Evolutionary conservation across 495 filamentous ascomycete genomes (phyloP).

Genomic region (Aspergillus bertholletiae): DNA sequence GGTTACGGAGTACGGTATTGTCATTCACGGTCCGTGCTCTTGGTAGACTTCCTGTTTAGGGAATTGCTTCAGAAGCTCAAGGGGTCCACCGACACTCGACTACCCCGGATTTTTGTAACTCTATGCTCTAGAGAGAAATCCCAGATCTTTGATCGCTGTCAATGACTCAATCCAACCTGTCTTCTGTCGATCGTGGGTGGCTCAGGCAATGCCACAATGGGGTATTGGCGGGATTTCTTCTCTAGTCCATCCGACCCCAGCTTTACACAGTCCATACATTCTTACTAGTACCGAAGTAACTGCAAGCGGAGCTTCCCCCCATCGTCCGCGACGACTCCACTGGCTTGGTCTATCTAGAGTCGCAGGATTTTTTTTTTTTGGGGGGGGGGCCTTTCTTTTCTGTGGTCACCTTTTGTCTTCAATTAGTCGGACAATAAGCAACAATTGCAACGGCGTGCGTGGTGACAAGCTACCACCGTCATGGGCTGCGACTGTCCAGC

Average conservation of each 20-base stretch:
- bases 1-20: slow-evolving; percentile 8
- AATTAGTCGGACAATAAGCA: not conserved
- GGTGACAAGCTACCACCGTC: slow-evolving; percentile 12
- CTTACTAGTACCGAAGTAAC: not conserved
- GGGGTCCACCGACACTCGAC: not conserved
- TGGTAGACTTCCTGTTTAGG: not conserved
- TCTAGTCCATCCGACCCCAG: not conserved
- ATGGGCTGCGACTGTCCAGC: slow-evolving; percentile 19
- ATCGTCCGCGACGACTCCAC: not conserved
- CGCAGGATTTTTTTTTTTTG: not conserved
- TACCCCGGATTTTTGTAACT: not conserved
- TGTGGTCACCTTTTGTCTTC: not conserved
- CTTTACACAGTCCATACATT: not conserved
- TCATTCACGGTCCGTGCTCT: not conserved
- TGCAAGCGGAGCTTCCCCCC: not conserved
- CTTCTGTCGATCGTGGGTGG: too few species aligned
- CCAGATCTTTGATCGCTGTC: too few species aligned
- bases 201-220: too few species aligned
- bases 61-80: not conserved
- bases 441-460: not conserved
- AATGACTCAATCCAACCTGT: too few species aligned
- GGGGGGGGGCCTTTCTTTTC: not conserved
- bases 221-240: too few species aligned
- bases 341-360: not conserved
- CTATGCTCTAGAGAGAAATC: not conserved